Base-by-base conservation (phyloP, 2,329 filamentous ascomycete genomes). In the Sporothrix protearum region DNA sequence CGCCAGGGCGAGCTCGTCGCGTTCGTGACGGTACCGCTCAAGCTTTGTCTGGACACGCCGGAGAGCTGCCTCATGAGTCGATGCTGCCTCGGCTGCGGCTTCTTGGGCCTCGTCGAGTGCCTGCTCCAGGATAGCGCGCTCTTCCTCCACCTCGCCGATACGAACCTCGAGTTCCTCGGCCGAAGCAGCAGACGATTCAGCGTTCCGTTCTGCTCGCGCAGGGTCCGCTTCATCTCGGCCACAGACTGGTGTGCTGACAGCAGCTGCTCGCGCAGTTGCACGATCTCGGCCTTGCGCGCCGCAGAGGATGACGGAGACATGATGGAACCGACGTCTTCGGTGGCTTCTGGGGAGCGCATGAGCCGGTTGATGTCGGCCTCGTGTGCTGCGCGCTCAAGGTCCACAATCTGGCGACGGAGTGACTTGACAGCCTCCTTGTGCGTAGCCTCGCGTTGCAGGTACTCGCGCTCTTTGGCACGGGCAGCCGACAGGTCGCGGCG, bases 341-440 rank as follows among this genome's bases (percentile, higher is more conserved):
- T 71, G 16, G 25, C 66, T 28, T 84, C 82, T 2, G 84, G 83
- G 14, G 84, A 83, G 47, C 76, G 74, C 28, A 81, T 79, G 33
- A 88, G 77, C 12, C 82, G 83, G 22, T 85, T 85, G 53, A 89
- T 83, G 61, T 89, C 74, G 6, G 86, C 84, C 72, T 93, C 88
- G 75, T 92, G 89, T 4, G 90, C 83, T 72, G 90, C 87, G 53
- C 86, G 86, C 77, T 93, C 91, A 19, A 93, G 84, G 47, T 92
- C 88, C 1, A 85, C 82, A 66, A 93, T 85, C 71, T 90, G 86
- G 64, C 86, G 85, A 78, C 91, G 91, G 72, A 92, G 85, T 25
- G 83, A 82, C 72, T 89, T 89, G 72, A 91, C 83, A 1, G 83
- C 81, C 39, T 90, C 86, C 75, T 89, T 91, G 75, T 91, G 87